Conservation (phyloP, 2,329 filamentous ascomycete species). For the Cercospora beticola region DNA sequence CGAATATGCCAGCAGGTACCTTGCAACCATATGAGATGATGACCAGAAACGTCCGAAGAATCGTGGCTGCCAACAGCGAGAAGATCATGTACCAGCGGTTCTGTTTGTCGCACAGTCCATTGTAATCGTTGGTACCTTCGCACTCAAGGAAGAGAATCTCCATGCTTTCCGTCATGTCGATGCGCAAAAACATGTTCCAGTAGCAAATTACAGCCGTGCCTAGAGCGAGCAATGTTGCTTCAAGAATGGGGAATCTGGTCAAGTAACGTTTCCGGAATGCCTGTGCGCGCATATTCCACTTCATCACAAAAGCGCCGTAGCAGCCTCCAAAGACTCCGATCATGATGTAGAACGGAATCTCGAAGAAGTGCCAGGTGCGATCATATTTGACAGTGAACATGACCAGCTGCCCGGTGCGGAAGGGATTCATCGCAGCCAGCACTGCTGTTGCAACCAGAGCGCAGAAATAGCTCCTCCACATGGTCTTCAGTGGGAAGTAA, state of each 20-base stretch:
- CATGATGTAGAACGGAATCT: slow-evolving; percentile 86
- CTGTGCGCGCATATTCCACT: slow-evolving; percentile 90
- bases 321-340: slow-evolving; percentile 91
- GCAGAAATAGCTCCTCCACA: slow-evolving; percentile 98
- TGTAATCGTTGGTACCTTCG: slow-evolving; percentile 82
- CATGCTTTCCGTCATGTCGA: slow-evolving; percentile 99
- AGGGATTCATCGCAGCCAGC: slow-evolving; percentile 93
- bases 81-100: slow-evolving; percentile 76
- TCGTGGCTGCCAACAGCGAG: slow-evolving; percentile 74
- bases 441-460: slow-evolving; percentile 92
- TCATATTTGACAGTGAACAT: slow-evolving; percentile 99
- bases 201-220: slow-evolving; percentile 92
- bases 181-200: slow-evolving; percentile 89
- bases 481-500: slow-evolving; percentile 92
- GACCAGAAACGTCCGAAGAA: slow-evolving; percentile 78
- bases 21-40: slow-evolving; percentile 98
- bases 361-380: slow-evolving; percentile 96
- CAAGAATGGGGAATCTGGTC: slow-evolving; percentile 76
- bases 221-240: slow-evolving; percentile 79
- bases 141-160: slow-evolving; percentile 95
- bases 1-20: slow-evolving; percentile 95
- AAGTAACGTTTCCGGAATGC: slow-evolving; percentile 94
- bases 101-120: slow-evolving; percentile 78
- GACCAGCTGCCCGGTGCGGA: slow-evolving; percentile 93
- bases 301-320: slow-evolving; percentile 95